These are phyloP conservation scores for Trichoderma virens DNA, from an alignment of 495 filamentous ascomycete genomes.

Conservation along the genomic window DNA sequence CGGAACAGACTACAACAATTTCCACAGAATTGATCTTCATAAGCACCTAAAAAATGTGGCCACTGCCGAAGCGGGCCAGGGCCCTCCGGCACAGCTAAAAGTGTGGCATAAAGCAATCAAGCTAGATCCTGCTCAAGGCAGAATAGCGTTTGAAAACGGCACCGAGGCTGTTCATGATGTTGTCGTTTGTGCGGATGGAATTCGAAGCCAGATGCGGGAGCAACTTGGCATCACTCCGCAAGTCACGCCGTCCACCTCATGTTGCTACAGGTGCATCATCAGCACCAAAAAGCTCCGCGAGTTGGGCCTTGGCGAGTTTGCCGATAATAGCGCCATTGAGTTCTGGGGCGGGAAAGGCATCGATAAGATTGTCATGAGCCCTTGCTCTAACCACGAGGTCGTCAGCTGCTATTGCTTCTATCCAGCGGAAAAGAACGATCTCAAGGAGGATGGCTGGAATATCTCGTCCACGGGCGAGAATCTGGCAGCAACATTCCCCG, in stretches of 20 bases:
- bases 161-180: constrained; percentile 19
- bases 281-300: constrained; percentile 28
- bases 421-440: constrained; percentile 33
- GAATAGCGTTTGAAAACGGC: constrained; percentile 21
- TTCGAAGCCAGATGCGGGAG: constrained; percentile 16
- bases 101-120: constrained; percentile 36
- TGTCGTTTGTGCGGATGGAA: constrained; percentile 21
- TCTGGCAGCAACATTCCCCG: constrained; percentile 36
- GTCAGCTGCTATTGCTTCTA: constrained; percentile 46
- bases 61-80: constrained; percentile 31
- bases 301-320: constrained; percentile 36
- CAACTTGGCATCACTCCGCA: constrained; percentile 11
- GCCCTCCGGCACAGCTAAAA: constrained; percentile 30
- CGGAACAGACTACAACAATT: constrained; percentile 41
- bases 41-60: constrained; percentile 43
- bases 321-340: constrained; percentile 35
- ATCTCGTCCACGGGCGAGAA: constrained; percentile 26
- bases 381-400: constrained; percentile 37
- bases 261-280: constrained; percentile 12
- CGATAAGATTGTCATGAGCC: constrained; percentile 39
- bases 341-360: constrained; percentile 44
- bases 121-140: constrained; percentile 23
- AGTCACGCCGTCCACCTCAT: constrained; percentile 13
- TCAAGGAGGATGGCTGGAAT: constrained; percentile 33
- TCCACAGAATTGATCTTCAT: constrained; percentile 49